A percentile compares a stretch with the other conserved stretches of the same genome.
phyloP scores from a whole-genome alignment of 1,139 yeast species.

The Nakaseomyces delphensis region DNA sequence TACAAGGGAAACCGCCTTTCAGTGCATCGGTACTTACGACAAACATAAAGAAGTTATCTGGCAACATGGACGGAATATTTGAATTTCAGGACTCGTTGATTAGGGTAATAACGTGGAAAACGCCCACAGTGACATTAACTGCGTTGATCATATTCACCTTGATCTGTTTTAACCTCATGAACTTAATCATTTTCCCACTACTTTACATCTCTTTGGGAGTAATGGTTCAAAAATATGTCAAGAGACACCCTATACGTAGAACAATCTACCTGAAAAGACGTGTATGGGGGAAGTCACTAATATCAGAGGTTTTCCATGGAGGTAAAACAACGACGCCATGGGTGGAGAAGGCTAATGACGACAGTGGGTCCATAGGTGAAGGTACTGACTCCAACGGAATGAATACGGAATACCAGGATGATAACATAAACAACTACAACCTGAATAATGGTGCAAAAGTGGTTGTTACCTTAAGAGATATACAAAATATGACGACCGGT shows the following conservation, averaged over 20 bases:
- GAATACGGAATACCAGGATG: conserved; percentile 7
- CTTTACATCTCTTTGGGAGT: conserved; percentile 47
- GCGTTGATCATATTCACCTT: conserved; percentile 47
- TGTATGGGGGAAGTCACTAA: conserved; percentile 48
- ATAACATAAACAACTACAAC: conserved; percentile 18
- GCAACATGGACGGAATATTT: conserved; percentile 46
- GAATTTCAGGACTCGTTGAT: conserved; percentile 48
- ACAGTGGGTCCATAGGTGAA: conserved; percentile 14
- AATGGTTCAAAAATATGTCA: conserved; percentile 62
- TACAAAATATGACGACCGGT: conserved; percentile 49
- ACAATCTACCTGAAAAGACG: conserved; percentile 39
- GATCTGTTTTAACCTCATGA: conserved; percentile 60
- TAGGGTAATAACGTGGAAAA: conserved; percentile 53
- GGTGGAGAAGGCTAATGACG: conserved; percentile 21
- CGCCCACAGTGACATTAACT: conserved; percentile 50
- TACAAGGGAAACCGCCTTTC: conserved; percentile 36
- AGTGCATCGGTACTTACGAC: conserved; percentile 42
- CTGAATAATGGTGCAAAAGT: conserved; percentile 33
- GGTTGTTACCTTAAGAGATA: conserved; percentile 36
- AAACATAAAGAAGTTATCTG: conserved; percentile 46
- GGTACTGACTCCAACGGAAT: background rate
- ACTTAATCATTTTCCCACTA: conserved; percentile 58
- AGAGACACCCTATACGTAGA: conserved; percentile 56
- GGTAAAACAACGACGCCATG: conserved; percentile 25
- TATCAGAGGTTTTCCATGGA: conserved; percentile 42